These are phyloP conservation scores for Ceratocystis destructans DNA, from an alignment of 2,329 filamentous ascomycete genomes.

Conservation along the genomic window DNA sequence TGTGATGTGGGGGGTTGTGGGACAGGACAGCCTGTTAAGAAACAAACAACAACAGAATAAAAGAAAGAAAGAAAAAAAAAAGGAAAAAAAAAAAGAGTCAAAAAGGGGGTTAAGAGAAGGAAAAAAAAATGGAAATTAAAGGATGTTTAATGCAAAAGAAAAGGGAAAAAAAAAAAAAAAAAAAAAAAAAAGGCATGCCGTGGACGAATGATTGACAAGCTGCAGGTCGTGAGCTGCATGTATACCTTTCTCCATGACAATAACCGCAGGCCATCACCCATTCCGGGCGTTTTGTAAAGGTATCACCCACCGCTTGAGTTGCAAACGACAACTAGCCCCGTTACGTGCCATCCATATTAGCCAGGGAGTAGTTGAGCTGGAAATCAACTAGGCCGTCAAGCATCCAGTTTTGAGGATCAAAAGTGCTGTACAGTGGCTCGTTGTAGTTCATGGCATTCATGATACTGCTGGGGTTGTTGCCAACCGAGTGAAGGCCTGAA, in stretches of 20 bases:
- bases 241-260: background rate
- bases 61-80: background rate
- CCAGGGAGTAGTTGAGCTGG: conserved; percentile 48
- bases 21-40: background rate
- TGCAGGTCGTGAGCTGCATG: background rate
- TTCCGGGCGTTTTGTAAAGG: background rate
- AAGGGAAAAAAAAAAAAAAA: background rate
- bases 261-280: background rate
- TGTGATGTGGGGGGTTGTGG: background rate
- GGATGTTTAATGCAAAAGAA: background rate
- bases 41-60: background rate
- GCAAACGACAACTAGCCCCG: background rate
- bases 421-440: conserved; percentile 68
- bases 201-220: background rate
- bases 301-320: background rate
- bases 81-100: background rate
- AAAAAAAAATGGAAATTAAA: background rate
- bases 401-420: conserved; percentile 89
- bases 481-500: conserved; percentile 23
- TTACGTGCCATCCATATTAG: conserved; percentile 24
- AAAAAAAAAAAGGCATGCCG: background rate
- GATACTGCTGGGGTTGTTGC: conserved; percentile 32
- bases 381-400: conserved; percentile 74
- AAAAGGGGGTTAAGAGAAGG: background rate
- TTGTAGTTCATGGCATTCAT: conserved; percentile 42